Base-by-base conservation (phyloP, 83 land plant species). In the Picea engelmannii region DNA sequence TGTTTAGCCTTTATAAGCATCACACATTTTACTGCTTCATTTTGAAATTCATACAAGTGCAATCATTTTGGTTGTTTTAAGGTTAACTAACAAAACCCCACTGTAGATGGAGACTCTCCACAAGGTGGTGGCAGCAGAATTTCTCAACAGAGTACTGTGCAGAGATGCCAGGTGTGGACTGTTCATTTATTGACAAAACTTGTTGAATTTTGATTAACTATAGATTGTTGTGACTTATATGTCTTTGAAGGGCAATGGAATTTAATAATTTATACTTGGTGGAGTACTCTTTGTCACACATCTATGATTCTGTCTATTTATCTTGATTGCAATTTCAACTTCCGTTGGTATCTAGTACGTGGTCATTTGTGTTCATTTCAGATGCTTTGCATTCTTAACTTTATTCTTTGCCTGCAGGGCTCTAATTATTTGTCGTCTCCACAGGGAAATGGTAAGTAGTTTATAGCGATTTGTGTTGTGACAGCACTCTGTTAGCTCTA, bases 81-180 rank as follows among this genome's bases (percentile, higher is more conserved):
- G 40, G 25, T 65, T 40, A 42, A 31, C 42, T 79, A 11, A 52
- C 38, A 69, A 47, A 35, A 24, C 6, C 35, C 13, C 8, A 5
- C 87, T 84, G 88, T 84, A 40, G 92, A 88, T 70, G 89, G 84
- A 44, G 92, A 85, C 82, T 92, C 89, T 9, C 92, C 94, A 16
- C 80, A 74, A 74, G 20, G 13, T 27, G 77, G 59, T 20, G 24
- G 52, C 7, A 49, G 23, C 23, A 44, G 12, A 49, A 42, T 21
- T 44, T 74, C 20, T 74, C 20, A 17, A 42, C 77, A 44, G 23
- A 47, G 12, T 49, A 18, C 20, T 20, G 12, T 42, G 58, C 77
- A 42, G 44, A 74, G n/a, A 74, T 74, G 24, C 25, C 77, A 74
- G 52, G 77, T 74, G 11, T 13, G 16, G 13, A 55, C 60, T 55